These are phyloP conservation scores for Leptodermis oblonga DNA, from an alignment of 257 asterid genomes.

Conservation along the genomic window DNA sequence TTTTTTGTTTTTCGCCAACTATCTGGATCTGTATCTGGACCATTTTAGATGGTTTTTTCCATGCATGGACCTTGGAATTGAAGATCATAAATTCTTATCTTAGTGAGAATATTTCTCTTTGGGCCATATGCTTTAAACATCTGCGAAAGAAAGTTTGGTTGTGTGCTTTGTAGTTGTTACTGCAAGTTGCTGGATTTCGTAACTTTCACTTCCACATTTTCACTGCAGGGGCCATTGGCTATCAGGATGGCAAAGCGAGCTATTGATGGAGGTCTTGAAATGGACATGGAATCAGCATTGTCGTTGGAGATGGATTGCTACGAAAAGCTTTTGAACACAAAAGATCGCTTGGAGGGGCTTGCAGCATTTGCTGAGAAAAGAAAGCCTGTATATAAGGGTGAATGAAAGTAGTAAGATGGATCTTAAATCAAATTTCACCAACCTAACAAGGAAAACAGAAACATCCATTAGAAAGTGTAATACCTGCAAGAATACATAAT, in stretches of 20 bases:
- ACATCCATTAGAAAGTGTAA: not conserved
- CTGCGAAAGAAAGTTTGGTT: not conserved
- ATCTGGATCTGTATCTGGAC: not conserved
- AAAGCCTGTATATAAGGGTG: slow-evolving; percentile 67
- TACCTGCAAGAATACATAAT: not conserved
- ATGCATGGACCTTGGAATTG: not conserved
- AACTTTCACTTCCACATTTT: not conserved
- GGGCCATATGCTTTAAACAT: not conserved
- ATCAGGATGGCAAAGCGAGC: slow-evolving; percentile 86
- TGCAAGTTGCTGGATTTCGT: not conserved
- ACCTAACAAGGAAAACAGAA: not conserved
- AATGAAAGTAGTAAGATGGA: slow-evolving; percentile 27
- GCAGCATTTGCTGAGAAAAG: slow-evolving; percentile 90
- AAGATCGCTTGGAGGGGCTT: slow-evolving; percentile 88
- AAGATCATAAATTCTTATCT: too few relatives aligned
- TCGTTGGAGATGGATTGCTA: slow-evolving; percentile 82
- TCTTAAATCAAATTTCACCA: not conserved
- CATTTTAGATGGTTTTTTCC: not conserved
- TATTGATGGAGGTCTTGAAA: slow-evolving; percentile 63
- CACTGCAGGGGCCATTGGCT: slow-evolving; percentile 82
- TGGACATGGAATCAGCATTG: slow-evolving; percentile 52
- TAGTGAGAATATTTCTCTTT: not conserved
- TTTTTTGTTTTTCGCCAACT: not conserved
- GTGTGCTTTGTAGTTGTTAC: not conserved
- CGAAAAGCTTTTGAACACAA: slow-evolving; percentile 52